Evolutionary conservation across 2,329 filamentous ascomycete genomes (phyloP), one percentile per base, ranked within the genome.

Genomic region (Hymenotorrendiella dingleyae): DNA sequence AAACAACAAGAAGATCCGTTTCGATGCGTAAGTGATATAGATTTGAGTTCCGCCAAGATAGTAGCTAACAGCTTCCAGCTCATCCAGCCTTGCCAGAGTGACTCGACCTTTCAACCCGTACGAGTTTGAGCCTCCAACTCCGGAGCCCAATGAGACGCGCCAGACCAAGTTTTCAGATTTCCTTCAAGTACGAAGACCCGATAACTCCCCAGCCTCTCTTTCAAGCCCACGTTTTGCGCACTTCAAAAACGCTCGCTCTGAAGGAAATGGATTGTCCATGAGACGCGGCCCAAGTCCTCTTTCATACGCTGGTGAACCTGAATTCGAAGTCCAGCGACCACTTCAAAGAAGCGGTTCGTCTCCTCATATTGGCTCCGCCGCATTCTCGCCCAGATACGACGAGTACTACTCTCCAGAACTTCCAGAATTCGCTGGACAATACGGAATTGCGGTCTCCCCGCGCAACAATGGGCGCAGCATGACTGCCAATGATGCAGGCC

Each of bases 41-140:
- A n/a, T n/a, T n/a, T n/a, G n/a, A n/a, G n/a, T n/a, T n/a, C n/a
- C n/a, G n/a, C n/a, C n/a, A n/a, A n/a, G n/a, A n/a, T n/a, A n/a
- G 10, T 23, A 17, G 21, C 40, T 49, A 17, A 49, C 22, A 32
- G 10, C 12, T 5, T n/a, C 3, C 21, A 48, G 46, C 6, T n/a
- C 33, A 33, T 11, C 14, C 10, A 43, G 22, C 35, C 12, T 34
- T 10, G 36, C 29, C 30, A 42, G 38, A 11, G 21, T 41, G 21
- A 21, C 19, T 23, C 39, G 26, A 32, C 21, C 35, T 28, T 9
- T 19, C 11, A 54, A 52, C 21, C 53, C 48, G 11, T 56, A 55
- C 33, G 48, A 56, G 36, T 60, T 61, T 27, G 58, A 61, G 36
- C 54, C 55, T 10, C 47, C 46, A 7, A 50, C 56, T n/a, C 51